Conservation (phyloP, 2,329 filamentous ascomycete genomes). For the Fusarium sp. region DNA sequence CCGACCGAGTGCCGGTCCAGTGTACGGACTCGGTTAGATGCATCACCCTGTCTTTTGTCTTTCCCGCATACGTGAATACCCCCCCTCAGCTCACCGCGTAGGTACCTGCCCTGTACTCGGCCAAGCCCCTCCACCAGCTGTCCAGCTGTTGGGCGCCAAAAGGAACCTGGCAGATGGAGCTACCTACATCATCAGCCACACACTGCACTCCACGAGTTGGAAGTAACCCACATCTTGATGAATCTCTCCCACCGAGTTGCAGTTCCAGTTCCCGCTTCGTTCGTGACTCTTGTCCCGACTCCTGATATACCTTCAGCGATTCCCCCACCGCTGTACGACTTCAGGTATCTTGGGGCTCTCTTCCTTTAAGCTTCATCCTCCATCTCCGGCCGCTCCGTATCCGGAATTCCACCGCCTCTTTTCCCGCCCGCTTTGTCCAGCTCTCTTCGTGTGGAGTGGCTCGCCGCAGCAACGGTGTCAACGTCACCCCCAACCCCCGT, state of each 20-base stretch:
- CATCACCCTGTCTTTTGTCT: background rate
- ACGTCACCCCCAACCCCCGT: slow-evolving; percentile 41
- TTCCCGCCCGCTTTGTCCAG: slow-evolving; percentile 8
- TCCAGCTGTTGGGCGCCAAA: background rate
- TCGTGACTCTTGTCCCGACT: slow-evolving; percentile 32
- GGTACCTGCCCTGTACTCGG: background rate
- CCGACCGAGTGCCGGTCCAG: slow-evolving; percentile 1
- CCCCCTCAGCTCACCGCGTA: background rate
- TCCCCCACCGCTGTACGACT: slow-evolving; percentile 18
- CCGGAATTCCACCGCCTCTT: slow-evolving; percentile 25
- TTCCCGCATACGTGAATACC: background rate
- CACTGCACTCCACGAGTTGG: slow-evolving; percentile 17
- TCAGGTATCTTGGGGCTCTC: slow-evolving; percentile 17
- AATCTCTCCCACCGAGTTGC: slow-evolving; percentile 14
- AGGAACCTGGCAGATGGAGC: slow-evolving; percentile 23
- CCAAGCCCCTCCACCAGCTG: background rate
- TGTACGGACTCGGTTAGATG: background rate
- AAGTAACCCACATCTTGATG: slow-evolving; percentile 11
- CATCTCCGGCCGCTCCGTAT: slow-evolving; percentile 24
- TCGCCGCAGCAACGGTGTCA: slow-evolving; percentile 44
- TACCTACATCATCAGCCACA: slow-evolving; percentile 45
- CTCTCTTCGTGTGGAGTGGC: slow-evolving; percentile 41
- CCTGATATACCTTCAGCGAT: slow-evolving; percentile 21
- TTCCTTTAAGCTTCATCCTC: slow-evolving; percentile 1
- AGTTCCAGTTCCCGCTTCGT: slow-evolving; percentile 25